Percentiles rank a stretch among this genome's conserved stretches.
Evolutionary conservation across 176 grass and related monocot species (phyloP).

Genomic region (Triticum aestivum): DNA sequence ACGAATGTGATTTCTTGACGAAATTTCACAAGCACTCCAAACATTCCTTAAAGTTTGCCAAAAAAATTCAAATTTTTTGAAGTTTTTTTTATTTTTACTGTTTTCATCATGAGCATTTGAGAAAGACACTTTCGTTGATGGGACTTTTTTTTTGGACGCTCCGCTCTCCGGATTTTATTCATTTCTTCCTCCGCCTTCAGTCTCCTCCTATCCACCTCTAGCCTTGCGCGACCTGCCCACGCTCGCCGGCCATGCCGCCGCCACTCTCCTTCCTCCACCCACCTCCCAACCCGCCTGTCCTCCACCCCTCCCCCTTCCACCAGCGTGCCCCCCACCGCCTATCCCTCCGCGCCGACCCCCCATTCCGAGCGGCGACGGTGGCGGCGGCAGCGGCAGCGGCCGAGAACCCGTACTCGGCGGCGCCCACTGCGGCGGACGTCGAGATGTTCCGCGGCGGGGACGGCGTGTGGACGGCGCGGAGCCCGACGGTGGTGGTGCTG

Average conservation of each 20-base stretch:
- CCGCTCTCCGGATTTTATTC: no score
- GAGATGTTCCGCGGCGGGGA: constrained; percentile 65
- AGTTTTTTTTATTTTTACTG: no score
- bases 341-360: constrained; percentile 10
- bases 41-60: no score
- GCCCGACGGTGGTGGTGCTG: constrained; percentile 65
- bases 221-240: constrained; percentile 8
- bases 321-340: constrained; percentile 8
- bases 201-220: neutral
- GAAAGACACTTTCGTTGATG: no score
- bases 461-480: constrained; percentile 54
- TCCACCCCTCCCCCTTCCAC: neutral
- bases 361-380: neutral
- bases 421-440: constrained; percentile 27
- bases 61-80: no score
- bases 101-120: no score
- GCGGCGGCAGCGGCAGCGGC: neutral
- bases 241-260: constrained; percentile 27
- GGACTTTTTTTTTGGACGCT: no score
- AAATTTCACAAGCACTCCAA: no score
- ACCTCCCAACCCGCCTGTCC: constrained; percentile 1
- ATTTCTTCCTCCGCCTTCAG: neutral
- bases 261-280: constrained; percentile 38
- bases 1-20: no score
- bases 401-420: constrained; percentile 20